Evolutionary conservation across 106 monocot genomes (phyloP).

Genomic region (Allium fistulosum): DNA sequence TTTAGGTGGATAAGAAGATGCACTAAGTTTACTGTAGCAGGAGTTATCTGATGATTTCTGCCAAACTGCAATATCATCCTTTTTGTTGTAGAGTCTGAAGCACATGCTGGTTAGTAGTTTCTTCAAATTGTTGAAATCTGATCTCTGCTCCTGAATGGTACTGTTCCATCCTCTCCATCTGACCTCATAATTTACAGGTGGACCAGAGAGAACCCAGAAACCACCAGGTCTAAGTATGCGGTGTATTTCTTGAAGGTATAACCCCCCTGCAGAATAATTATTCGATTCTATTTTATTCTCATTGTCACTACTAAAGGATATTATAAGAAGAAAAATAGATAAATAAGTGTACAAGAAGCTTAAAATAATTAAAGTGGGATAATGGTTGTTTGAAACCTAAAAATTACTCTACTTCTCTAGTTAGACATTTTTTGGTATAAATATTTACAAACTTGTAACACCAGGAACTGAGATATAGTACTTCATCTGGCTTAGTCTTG

Average conservation of each 20-base stretch:
- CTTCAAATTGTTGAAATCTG: conserved; percentile 63
- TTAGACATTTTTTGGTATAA: too few relatives aligned
- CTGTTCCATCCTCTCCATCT: conserved; percentile 87
- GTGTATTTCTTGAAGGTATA: conserved; percentile 74
- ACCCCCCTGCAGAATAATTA: conserved; percentile 40
- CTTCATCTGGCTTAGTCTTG: too few relatives aligned
- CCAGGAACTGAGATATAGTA: conserved; percentile 69
- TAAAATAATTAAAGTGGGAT: conserved; percentile 41
- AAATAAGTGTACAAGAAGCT: conserved; percentile 18
- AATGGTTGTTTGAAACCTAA: neutral
- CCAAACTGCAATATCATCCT: conserved; percentile 82
- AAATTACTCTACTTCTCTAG: too few relatives aligned
- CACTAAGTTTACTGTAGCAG: conserved; percentile 52
- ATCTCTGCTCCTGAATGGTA: conserved; percentile 59
- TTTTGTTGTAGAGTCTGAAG: conserved; percentile 73
- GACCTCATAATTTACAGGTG: conserved; percentile 73
- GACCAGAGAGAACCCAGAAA: conserved; percentile 87
- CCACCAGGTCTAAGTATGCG: conserved; percentile 76
- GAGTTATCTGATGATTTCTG: conserved; percentile 53
- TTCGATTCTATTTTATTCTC: conserved; percentile 9
- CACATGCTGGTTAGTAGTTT: conserved; percentile 74
- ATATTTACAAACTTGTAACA: too few relatives aligned
- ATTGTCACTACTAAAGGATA: too few relatives aligned
- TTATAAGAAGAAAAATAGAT: too few relatives aligned
- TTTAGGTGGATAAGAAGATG: conserved; percentile 50